Evolutionary conservation across 305 asterid genomes (phyloP).

Genomic region (Solanum hybrid): DNA sequence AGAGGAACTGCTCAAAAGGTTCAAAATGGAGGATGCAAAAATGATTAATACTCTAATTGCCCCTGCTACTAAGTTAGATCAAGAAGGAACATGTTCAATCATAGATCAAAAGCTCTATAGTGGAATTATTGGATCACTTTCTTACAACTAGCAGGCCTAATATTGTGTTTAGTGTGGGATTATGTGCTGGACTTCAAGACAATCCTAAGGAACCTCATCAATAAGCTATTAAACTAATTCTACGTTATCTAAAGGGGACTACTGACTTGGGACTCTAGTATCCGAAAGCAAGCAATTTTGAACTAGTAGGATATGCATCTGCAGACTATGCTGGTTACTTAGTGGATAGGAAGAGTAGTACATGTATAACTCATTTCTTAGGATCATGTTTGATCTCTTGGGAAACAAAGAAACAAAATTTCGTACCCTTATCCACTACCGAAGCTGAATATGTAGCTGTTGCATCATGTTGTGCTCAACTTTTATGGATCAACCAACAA

Average conservation of each 20-base stretch:
- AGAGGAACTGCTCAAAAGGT: not conserved
- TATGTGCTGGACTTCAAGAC: no score
- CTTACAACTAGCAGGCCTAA: not conserved
- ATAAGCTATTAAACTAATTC: not conserved
- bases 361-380: no score
- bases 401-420: not conserved
- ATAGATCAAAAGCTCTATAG: no score
- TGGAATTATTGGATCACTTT: not conserved
- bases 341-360: not conserved
- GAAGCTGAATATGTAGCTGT: not conserved
- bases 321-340: not conserved
- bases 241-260: not conserved
- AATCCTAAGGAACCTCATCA: no score
- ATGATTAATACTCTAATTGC: no score
- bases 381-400: not conserved
- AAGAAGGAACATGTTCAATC: not conserved
- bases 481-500: not conserved
- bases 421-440: not conserved
- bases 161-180: no score
- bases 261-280: not conserved
- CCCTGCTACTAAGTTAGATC: not conserved
- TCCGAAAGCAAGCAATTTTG: no score
- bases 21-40: not conserved
- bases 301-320: not conserved
- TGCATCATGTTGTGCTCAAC: not conserved